These are phyloP conservation scores for Aquilaria sinensis DNA, from an alignment of 345 rosid species.

Conservation along the genomic window DNA sequence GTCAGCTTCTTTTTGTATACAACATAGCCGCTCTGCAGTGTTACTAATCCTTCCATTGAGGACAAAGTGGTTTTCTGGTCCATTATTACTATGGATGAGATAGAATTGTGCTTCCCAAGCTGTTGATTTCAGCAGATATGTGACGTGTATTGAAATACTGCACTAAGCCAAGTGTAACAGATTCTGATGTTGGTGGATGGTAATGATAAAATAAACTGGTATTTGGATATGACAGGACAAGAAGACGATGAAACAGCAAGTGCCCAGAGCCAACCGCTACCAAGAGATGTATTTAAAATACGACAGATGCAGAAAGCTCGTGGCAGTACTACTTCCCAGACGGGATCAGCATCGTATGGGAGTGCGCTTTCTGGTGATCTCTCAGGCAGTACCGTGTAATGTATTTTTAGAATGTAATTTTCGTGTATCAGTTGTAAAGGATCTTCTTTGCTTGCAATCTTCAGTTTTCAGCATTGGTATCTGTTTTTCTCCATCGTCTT, in stretches of 20 bases:
- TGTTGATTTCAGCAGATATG: not conserved
- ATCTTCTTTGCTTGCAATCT: no score
- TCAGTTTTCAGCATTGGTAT: no score
- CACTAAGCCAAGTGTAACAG: no score
- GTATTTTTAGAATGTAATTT: not conserved
- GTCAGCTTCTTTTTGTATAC: no score
- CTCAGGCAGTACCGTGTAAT: conserved; percentile 69
- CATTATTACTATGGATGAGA: no score
- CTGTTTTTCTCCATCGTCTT: no score
- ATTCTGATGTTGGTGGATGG: not conserved
- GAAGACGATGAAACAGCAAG: conserved; percentile 62
- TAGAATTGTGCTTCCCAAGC: not conserved
- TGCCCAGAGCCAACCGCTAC: conserved; percentile 77
- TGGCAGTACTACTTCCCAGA: conserved; percentile 60
- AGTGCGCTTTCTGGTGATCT: conserved; percentile 85
- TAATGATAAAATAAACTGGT: not conserved
- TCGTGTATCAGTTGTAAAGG: no score
- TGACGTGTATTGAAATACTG: not conserved
- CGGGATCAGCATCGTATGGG: conserved; percentile 74
- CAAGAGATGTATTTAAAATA: conserved; percentile 65
- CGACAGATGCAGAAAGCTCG: conserved; percentile 77
- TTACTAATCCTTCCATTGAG: no score
- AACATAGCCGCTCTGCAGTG: no score
- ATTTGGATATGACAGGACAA: conserved; percentile 37
- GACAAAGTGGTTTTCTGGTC: no score